A percentile compares a stretch with the other conserved stretches of the same genome.
These are phyloP conservation scores for Umbelopsis ramanniana DNA, from an alignment of 192 early-diverging fungal species.

Conservation along the genomic window DNA sequence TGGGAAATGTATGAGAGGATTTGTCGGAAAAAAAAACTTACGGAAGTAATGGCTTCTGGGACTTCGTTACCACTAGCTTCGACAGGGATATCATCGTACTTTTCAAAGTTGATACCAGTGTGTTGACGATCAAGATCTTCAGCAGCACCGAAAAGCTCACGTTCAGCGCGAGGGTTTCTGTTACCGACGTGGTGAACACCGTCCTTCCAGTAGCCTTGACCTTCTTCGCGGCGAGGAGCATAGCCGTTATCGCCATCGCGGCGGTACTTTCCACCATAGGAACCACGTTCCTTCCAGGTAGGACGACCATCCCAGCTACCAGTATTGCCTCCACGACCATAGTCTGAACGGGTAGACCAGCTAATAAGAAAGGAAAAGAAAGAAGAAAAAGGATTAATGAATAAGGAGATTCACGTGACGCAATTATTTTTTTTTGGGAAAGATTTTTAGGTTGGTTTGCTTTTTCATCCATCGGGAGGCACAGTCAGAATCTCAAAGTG, in stretches of 20 bases:
- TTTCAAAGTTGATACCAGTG: conserved; percentile 98
- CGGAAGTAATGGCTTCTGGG: conserved; percentile 62
- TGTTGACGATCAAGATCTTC: conserved; percentile 80
- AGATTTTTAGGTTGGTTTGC: neutral
- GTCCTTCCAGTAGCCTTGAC: conserved; percentile 70
- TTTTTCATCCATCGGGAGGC: neutral
- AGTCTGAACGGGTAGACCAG: conserved; percentile 32
- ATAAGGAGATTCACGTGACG: conserved; percentile 20
- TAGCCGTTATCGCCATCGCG: conserved; percentile 48
- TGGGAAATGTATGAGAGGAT: neutral
- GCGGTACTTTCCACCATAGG: conserved; percentile 44
- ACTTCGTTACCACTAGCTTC: conserved; percentile 79
- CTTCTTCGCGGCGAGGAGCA: conserved; percentile 46
- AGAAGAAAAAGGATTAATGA: neutral
- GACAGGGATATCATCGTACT: conserved; percentile 98
- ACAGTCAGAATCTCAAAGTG: neutral
- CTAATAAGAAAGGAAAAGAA: neutral
- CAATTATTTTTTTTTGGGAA: neutral
- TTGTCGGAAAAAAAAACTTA: neutral
- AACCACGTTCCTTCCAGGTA: conserved; percentile 47
- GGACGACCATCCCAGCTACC: conserved; percentile 36
- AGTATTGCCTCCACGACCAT: conserved; percentile 46
- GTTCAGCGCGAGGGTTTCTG: conserved; percentile 79
- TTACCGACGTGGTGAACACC: conserved; percentile 81
- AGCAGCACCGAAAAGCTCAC: conserved; percentile 72